These are phyloP conservation scores for Sporisorium graminicola DNA, from an alignment of 1,284 basidiomycete species.

Conservation along the genomic window DNA sequence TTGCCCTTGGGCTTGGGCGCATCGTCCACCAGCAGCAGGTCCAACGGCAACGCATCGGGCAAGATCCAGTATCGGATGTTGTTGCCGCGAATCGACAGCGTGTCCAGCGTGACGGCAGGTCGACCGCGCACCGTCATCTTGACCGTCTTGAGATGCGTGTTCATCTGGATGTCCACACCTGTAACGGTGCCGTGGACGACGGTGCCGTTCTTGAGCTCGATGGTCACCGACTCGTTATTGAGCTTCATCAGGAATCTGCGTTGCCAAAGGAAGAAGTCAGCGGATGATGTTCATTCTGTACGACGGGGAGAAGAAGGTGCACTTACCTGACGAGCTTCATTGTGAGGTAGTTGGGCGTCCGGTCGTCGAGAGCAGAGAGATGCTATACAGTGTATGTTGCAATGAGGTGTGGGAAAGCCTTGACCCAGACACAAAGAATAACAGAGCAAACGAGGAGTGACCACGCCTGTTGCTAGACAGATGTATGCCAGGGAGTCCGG, in stretches of 20 bases:
- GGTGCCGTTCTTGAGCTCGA: constrained; percentile 98
- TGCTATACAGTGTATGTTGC: background rate
- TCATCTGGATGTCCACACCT: constrained; percentile 78
- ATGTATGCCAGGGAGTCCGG: constrained; percentile 42
- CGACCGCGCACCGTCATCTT: constrained; percentile 93
- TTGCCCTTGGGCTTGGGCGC: constrained; percentile 89
- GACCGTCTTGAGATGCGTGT: constrained; percentile 95
- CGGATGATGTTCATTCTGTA: background rate
- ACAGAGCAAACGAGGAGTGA: background rate
- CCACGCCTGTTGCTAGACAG: background rate
- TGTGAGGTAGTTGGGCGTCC: constrained; percentile 22
- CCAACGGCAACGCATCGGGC: constrained; percentile 93
- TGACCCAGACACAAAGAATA: constrained; percentile 35
- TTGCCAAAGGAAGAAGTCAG: constrained; percentile 67
- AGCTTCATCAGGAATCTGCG: constrained; percentile 98
- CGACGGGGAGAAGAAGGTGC: background rate
- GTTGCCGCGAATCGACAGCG: constrained; percentile 69
- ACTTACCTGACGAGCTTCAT: constrained; percentile 69
- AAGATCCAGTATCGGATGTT: constrained; percentile 88
- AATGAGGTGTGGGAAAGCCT: constrained; percentile 18
- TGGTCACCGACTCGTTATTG: constrained; percentile 98
- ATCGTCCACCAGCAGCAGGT: constrained; percentile 96
- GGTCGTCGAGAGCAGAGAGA: background rate
- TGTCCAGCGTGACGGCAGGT: constrained; percentile 76
- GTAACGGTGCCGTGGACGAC: constrained; percentile 97